Base-by-base conservation (phyloP, 768 basidiomycete species). In the Trametes villosa region DNA sequence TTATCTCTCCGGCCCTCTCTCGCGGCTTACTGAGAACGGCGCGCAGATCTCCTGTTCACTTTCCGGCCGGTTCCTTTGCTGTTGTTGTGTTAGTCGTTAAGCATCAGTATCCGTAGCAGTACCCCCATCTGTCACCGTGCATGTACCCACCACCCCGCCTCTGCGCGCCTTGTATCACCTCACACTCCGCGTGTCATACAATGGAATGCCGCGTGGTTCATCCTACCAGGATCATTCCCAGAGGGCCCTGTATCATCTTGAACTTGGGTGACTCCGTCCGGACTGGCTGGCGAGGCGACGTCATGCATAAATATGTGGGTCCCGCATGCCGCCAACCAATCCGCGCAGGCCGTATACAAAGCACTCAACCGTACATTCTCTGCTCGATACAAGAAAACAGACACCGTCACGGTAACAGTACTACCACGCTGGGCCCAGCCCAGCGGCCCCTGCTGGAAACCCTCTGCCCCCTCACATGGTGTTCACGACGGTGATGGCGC, bases 401-500 rank as follows among this genome's bases (percentile, higher is more conserved):
- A 34, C 33, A 20, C 48, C 20, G n/a, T 20, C 24, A 22, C 17
- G 18, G 9, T 12, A n/a, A n/a, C n/a, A n/a, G n/a, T n/a, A n/a
- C n/a, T n/a, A n/a, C n/a, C 26, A 18, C 3, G 12, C 57, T 8
- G 29, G 59, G 52, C 53, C 46, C 40, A 54, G 53, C 59, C 59
- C 59, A 48, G 38, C 40, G 5, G 22, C 20, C 29, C 7, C 18
- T 9, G 33, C 22, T 3, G 7, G 15, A 30, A 18, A 8, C 11
- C 9, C 12, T 22, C 50, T 5, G 12, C 27, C 18, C 29, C 36
- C 36, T 64, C 58, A 84, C 75, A 89, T 72, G 57, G 81, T 86
- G 27, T 79, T 83, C 72, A 91, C 69, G 40, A 91, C 70, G 24
- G 77, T 65, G 18, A 90, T 62, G 4, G 77, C 75, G 51, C 80